Conservation (phyloP, 352 stramenopile genomes). For the Phytophthora litchii region DNA sequence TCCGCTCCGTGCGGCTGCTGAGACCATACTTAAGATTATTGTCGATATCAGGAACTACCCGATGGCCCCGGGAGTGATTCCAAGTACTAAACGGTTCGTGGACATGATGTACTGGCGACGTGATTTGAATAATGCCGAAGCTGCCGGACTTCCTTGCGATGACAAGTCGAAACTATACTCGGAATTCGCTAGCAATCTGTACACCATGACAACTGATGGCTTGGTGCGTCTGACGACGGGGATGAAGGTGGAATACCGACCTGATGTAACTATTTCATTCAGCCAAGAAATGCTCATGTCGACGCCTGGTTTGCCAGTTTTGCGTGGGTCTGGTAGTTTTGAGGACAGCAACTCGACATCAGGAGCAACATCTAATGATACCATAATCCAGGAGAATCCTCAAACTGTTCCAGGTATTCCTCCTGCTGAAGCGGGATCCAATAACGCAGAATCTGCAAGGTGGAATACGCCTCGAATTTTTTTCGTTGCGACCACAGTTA, state of each 20-base stretch:
- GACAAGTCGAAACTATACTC: conserved; percentile 50
- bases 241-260: conserved; percentile 55
- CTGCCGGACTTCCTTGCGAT: conserved; percentile 48
- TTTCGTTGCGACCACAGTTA: not conserved
- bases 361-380: conserved; percentile 7
- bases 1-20: conserved; percentile 38
- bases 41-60: conserved; percentile 38
- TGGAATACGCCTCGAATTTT: not conserved
- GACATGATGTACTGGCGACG: conserved; percentile 61
- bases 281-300: conserved; percentile 32
- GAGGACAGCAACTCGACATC: conserved; percentile 4
- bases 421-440: conserved; percentile 9
- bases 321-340: conserved; percentile 9
- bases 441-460: not conserved
- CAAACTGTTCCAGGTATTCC: conserved; percentile 10
- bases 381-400: not conserved
- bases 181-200: conserved; percentile 47
- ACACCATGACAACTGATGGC: conserved; percentile 44
- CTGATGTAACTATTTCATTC: conserved; percentile 19
- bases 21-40: conserved; percentile 52
- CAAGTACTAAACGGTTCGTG: conserved; percentile 50
- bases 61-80: conserved; percentile 21
- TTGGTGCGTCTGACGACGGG: conserved; percentile 43
- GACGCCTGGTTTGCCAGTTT: conserved; percentile 5
- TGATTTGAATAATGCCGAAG: conserved; percentile 53